Percentiles rank a stretch among this genome's conserved stretches.
These are phyloP conservation scores for Schizopora paradoxa DNA, from an alignment of 1,284 basidiomycete genomes.

Conservation along the genomic window DNA sequence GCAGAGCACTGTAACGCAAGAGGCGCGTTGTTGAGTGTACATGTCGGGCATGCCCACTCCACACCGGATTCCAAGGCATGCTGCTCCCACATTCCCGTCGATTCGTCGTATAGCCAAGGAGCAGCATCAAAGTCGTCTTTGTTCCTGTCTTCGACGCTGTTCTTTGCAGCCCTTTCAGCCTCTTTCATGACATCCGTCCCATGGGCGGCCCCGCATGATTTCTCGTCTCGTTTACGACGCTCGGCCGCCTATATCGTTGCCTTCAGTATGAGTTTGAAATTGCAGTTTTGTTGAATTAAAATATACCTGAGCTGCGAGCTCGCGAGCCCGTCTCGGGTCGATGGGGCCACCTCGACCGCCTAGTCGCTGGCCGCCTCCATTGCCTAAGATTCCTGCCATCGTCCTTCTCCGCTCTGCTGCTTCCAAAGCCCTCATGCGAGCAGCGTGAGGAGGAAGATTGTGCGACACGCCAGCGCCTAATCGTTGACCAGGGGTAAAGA, in stretches of 20 bases:
- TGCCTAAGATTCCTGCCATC: constrained; percentile 42
- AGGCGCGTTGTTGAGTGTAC: constrained; percentile 64
- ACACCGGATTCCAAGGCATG: constrained; percentile 21
- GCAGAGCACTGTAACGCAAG: constrained; percentile 53
- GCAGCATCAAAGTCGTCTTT: constrained; percentile 23
- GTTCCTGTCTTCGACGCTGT: constrained; percentile 59
- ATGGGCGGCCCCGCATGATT: constrained; percentile 53
- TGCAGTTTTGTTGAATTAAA: constrained; percentile 4
- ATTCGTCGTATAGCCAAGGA: neutral
- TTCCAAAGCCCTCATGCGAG: constrained; percentile 60
- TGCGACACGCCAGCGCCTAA: constrained; percentile 60
- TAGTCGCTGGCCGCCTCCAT: constrained; percentile 43
- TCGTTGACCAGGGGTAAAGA: constrained; percentile 64
- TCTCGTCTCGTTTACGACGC: constrained; percentile 64
- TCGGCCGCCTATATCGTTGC: constrained; percentile 66
- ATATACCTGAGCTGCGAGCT: constrained; percentile 69
- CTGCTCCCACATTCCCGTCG: too few relatives aligned
- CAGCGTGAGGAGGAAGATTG: constrained; percentile 58
- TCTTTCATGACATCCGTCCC: constrained; percentile 57
- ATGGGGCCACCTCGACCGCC: constrained; percentile 36
- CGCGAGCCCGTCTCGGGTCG: constrained; percentile 52
- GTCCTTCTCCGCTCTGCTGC: constrained; percentile 70
- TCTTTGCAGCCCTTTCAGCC: constrained; percentile 59
- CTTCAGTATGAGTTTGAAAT: neutral
- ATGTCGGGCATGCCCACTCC: constrained; percentile 71